These are phyloP conservation scores for Marasmius fiardii DNA, from an alignment of 1,284 basidiomycete species.

Conservation along the genomic window DNA sequence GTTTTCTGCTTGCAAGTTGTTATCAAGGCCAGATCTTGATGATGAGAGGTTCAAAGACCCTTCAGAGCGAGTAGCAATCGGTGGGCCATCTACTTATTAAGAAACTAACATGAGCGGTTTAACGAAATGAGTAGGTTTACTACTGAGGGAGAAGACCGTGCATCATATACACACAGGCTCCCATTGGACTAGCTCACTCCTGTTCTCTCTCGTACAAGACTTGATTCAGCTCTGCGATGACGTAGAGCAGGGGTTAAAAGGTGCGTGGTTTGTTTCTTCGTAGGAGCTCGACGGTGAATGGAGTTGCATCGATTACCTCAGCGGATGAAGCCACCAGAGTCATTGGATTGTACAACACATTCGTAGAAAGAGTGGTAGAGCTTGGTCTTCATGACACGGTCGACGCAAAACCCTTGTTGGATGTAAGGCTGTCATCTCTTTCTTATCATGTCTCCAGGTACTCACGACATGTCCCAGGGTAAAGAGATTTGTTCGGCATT, in stretches of 20 bases:
- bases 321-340: constrained; percentile 41
- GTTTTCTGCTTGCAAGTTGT: constrained; percentile 52
- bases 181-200: constrained; percentile 68
- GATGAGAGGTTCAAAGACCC: constrained; percentile 32
- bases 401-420: constrained; percentile 69
- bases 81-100: constrained; percentile 33
- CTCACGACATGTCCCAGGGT: constrained; percentile 51
- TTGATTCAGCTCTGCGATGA: constrained; percentile 56
- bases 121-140: constrained; percentile 51
- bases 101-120: not conserved
- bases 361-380: constrained; percentile 58
- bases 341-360: constrained; percentile 63
- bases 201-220: constrained; percentile 76
- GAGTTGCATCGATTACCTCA: constrained; percentile 20
- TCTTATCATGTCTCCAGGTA: constrained; percentile 4
- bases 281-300: not conserved
- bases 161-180: constrained; percentile 63
- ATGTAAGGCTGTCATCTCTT: constrained; percentile 47
- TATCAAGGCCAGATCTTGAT: constrained; percentile 40
- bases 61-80: constrained; percentile 56
- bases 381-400: constrained; percentile 59
- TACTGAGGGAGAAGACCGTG: constrained; percentile 63
- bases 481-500: constrained; percentile 60
- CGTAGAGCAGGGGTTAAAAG: constrained; percentile 38
- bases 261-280: constrained; percentile 38